A percentile compares a stretch with the other conserved stretches of the same genome.
Evolutionary conservation across 345 rosid genomes (phyloP).

Genomic region (Camelina laxa): DNA sequence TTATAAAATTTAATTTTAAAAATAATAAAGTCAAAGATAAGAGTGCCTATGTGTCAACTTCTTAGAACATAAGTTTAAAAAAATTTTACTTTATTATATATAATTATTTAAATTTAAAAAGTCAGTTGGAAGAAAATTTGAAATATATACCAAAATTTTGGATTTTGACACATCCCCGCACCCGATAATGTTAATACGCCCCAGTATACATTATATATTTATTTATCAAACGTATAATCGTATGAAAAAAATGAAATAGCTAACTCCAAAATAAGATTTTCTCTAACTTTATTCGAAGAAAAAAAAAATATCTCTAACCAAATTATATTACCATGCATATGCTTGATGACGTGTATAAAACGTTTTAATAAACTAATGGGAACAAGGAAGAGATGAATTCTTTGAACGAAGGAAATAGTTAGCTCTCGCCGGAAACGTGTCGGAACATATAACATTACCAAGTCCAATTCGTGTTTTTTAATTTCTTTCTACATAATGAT

Average conservation of each 20-base stretch:
- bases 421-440: slow-evolving; percentile 42
- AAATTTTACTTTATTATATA: no score
- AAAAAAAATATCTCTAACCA: no score
- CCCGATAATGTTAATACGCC: background rate
- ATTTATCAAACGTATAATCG: background rate
- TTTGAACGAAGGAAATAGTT: slow-evolving; percentile 35
- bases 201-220: no score
- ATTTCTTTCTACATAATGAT: slow-evolving; percentile 1
- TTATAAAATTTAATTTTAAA: no score
- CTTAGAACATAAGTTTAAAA: no score
- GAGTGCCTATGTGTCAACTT: no score
- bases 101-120: background rate
- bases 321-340: background rate
- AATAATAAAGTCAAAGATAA: no score
- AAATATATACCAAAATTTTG: background rate
- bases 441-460: slow-evolving; percentile 30
- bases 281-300: background rate
- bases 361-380: slow-evolving; percentile 29
- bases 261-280: background rate
- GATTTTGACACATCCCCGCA: background rate
- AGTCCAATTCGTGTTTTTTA: slow-evolving; percentile 8
- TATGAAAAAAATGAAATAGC: background rate
- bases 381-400: slow-evolving; percentile 35
- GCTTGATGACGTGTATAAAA: slow-evolving; percentile 28
- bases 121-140: background rate